Conservation (phyloP, 2,329 filamentous ascomycete genomes). For the Coniella lustricola region DNA sequence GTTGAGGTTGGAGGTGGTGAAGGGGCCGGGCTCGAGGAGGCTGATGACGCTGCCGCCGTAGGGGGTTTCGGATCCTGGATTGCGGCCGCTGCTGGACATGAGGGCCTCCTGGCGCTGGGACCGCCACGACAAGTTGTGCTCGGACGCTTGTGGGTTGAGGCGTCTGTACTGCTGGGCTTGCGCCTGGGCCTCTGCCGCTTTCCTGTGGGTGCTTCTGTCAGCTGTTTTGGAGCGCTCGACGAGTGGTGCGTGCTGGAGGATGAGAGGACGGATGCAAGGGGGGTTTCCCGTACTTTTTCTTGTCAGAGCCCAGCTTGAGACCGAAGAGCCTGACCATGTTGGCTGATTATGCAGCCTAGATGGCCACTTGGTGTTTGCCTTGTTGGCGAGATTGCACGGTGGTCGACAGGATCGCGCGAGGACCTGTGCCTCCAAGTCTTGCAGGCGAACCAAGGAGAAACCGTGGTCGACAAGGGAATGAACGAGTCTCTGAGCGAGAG, state of each 20-base stretch:
- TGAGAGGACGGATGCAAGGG: neutral
- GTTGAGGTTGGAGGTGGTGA: conserved; percentile 1
- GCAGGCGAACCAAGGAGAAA: no score
- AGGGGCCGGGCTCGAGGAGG: neutral
- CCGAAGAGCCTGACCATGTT: conserved; percentile 54
- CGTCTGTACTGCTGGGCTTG: conserved; percentile 10
- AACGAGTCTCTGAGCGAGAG: no score
- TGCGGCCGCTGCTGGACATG: neutral
- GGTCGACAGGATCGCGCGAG: no score
- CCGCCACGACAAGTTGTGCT: neutral
- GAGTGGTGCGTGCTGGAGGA: no score
- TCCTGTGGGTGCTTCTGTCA: conserved; percentile 7
- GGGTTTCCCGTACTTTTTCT: conserved; percentile 46
- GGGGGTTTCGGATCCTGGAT: conserved; percentile 17
- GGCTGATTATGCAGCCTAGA: neutral
- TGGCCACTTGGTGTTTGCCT: neutral
- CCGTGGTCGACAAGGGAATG: no score
- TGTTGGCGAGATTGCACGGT: neutral
- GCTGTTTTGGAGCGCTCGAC: neutral
- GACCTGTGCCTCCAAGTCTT: no score
- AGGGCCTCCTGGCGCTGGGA: conserved; percentile 15
- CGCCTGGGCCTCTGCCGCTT: conserved; percentile 5
- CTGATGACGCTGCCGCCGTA: conserved; percentile 1
- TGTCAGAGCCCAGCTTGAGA: conserved; percentile 47
- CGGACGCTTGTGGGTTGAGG: neutral